phyloP scores from a whole-genome alignment of 169 alveolate genomes.

The Plasmodium blacklocki region DNA sequence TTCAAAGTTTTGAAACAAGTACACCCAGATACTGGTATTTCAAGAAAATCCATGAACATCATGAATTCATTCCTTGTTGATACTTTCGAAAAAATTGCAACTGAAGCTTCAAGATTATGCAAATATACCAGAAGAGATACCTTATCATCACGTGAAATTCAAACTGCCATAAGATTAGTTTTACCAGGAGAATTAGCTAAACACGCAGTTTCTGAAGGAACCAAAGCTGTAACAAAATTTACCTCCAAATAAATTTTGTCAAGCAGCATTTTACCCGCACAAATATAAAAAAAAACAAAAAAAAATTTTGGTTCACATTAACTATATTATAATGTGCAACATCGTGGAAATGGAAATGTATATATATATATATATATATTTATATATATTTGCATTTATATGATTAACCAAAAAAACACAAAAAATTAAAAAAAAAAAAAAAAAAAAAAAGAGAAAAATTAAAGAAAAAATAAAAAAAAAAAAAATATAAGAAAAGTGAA shows the following conservation, averaged over 20 bases:
- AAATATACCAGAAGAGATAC: conserved; percentile 96
- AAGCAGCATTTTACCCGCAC: background rate
- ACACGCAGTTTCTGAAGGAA: conserved; percentile 99
- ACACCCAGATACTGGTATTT: conserved; percentile 98
- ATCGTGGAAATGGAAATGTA: too few species aligned
- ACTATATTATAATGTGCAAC: background rate
- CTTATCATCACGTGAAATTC: conserved; percentile 97
- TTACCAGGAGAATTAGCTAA: conserved; percentile 99
- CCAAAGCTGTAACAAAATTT: conserved; percentile 99
- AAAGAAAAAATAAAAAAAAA: conserved; percentile 5
- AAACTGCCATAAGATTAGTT: conserved; percentile 98
- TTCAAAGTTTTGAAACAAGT: conserved; percentile 96
- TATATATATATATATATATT: too few species aligned
- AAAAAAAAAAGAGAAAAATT: conserved; percentile 1
- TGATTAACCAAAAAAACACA: background rate
- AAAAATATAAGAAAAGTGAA: conserved; percentile 18
- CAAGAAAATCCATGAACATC: conserved; percentile 96
- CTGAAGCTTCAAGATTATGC: conserved; percentile 96
- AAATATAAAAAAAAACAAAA: conserved; percentile 13
- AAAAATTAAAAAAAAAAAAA: conserved; percentile 11
- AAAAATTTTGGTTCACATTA: background rate
- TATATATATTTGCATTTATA: too few species aligned
- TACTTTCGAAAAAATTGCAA: conserved; percentile 96
- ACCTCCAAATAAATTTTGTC: conserved; percentile 89
- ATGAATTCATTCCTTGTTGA: conserved; percentile 97